phyloP scores from a whole-genome alignment of 1,284 basidiomycete genomes.

The Cystodermella granulosa region DNA sequence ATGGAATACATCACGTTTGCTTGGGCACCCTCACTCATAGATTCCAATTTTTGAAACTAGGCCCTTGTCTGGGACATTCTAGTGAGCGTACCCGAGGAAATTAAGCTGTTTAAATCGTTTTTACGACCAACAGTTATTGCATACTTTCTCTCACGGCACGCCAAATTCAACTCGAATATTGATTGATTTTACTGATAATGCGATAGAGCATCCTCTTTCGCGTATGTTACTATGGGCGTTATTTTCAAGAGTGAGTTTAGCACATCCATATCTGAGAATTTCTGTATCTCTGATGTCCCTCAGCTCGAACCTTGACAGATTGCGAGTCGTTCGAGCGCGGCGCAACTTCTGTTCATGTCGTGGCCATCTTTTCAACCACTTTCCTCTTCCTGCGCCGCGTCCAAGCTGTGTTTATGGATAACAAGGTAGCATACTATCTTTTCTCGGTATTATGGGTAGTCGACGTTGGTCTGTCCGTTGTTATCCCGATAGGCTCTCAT shows the following conservation, averaged over 20 bases:
- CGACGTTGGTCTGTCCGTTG: constrained; percentile 3
- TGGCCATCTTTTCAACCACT: constrained; percentile 7
- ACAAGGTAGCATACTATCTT: constrained; percentile 3
- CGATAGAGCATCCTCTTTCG: constrained; percentile 3
- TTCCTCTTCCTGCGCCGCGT: constrained; percentile 15
- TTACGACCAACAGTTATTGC: constrained; percentile 10
- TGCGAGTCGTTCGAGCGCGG: constrained; percentile 11
- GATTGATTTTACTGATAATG: not conserved
- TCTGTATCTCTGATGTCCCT: not conserved
- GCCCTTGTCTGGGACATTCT: constrained; percentile 17
- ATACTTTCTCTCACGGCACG: constrained; percentile 15
- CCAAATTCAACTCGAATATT: not conserved
- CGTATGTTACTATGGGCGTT: constrained; percentile 6
- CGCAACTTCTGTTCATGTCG: constrained; percentile 7
- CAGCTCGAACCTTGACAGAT: constrained; percentile 7
- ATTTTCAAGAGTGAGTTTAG: constrained; percentile 10
- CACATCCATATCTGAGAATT: not conserved
- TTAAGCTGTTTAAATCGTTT: constrained; percentile 7
- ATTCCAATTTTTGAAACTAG: no score
- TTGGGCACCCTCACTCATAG: no score
- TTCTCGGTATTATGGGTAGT: constrained; percentile 7
- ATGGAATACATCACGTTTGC: no score
- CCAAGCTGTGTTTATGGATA: constrained; percentile 8
- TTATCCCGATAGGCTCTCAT: constrained; percentile 7
- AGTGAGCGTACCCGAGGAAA: constrained; percentile 13